Evolutionary conservation across 805 yeast species (phyloP), one percentile per base, ranked within the genome.

Genomic region (Pichia occidentalis): DNA sequence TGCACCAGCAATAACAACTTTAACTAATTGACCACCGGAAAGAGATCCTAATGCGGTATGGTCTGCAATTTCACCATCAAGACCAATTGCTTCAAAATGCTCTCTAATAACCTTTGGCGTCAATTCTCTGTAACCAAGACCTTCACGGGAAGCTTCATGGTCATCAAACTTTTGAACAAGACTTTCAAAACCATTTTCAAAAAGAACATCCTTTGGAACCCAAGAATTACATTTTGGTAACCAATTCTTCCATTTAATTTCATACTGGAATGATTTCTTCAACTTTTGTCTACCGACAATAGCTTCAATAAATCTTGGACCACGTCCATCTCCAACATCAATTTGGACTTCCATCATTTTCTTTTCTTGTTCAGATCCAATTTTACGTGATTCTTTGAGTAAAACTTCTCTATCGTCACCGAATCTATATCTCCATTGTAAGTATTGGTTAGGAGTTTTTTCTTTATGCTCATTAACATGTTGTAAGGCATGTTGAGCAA

Each of bases 141-240:
- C 98, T 66, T 95, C 96, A 68, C 97, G 87, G 32, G 95, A 86
- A 48, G 98, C 95, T 71, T 92, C 98, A 67, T 88, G 95, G 73
- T 92, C 97, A 68, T 90, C 98, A 52, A 92, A 95, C 62, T 84
- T 90, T 65, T 90, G 95, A 47, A 90, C 94, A 57, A 92, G 67
- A 70, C 86, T 87, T 45, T 76, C 81, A 57, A 87, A 87, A 43
- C 97, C 95, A 57, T 84, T 77, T 62, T 80, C 90, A 29, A 85
- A 54, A 47, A 90, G 70, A 24, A 68, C 66, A 44, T 90, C 98
- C 53, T 82, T 80, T 30, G 96, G 75, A 56, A 92, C 85, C 94
- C 95, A 85, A 22, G 95, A 75, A 67, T 90, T 90, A 68, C 78
- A 85, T 63, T 81, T 88, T 48, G 97, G 97, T 56, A 85, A 70